Evolutionary conservation across 1,284 basidiomycete species (phyloP).

Genomic region (Marasmius sp.): DNA sequence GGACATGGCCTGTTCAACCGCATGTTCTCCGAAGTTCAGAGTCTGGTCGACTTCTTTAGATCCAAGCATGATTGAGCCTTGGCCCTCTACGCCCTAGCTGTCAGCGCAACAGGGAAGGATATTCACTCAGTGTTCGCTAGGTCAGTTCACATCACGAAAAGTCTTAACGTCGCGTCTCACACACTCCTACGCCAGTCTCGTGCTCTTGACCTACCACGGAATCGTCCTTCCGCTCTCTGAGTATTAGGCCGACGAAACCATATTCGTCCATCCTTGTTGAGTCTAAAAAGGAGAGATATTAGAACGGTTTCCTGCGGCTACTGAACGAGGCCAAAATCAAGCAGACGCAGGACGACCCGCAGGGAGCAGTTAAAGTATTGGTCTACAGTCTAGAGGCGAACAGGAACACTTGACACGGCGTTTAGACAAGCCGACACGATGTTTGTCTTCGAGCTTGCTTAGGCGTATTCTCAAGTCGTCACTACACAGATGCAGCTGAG

Average conservation of each 20-base stretch:
- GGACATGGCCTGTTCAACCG: conserved; percentile 76
- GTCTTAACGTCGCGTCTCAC: background rate
- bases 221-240: conserved; percentile 67
- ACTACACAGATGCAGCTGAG: conserved; percentile 66
- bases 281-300: conserved; percentile 55
- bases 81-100: conserved; percentile 67
- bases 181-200: conserved; percentile 42
- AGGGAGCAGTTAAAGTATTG: conserved; percentile 62
- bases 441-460: conserved; percentile 80
- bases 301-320: conserved; percentile 72
- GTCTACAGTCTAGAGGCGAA: conserved; percentile 54
- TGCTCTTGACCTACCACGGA: conserved; percentile 77
- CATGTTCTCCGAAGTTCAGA: conserved; percentile 71
- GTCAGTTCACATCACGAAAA: conserved; percentile 34
- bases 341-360: conserved; percentile 64
- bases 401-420: conserved; percentile 27
- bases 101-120: conserved; percentile 60
- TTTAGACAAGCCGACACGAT: conserved; percentile 74
- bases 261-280: conserved; percentile 65
- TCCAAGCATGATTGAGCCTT: conserved; percentile 69
- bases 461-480: conserved; percentile 64
- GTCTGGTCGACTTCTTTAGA: conserved; percentile 63
- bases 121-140: conserved; percentile 75
- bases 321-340: conserved; percentile 78
- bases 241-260: conserved; percentile 69